A percentile compares a stretch with the other conserved stretches of the same genome.
Evolutionary conservation across 108 stramenopile genomes (phyloP).

Genomic region (Aureococcus anophagefferens): DNA sequence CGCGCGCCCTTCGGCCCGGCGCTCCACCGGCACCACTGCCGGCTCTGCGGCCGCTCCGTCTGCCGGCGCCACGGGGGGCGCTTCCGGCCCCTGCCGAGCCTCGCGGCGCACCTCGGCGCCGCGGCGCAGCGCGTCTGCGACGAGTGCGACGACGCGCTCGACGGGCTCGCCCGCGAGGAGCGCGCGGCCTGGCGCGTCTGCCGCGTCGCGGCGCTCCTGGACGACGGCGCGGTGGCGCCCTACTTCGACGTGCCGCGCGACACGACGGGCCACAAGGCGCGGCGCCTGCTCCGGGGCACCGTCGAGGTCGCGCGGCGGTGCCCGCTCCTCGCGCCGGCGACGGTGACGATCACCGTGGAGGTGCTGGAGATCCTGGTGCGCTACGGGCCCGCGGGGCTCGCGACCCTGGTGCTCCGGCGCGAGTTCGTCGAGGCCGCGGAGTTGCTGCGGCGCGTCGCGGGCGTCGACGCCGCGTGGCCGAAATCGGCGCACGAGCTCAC

Average conservation of each 20-base stretch:
- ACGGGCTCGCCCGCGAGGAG: neutral
- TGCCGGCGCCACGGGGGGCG: neutral
- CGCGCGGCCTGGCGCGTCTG: slow-evolving; percentile 17
- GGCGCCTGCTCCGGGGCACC: slow-evolving; percentile 19
- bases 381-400: slow-evolving; percentile 81
- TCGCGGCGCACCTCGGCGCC: too few relatives aligned
- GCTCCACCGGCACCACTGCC: slow-evolving; percentile 78
- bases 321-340: slow-evolving; percentile 35
- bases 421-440: slow-evolving; percentile 89
- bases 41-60: slow-evolving; percentile 66
- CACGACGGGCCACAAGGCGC: slow-evolving; percentile 24
- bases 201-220: slow-evolving; percentile 14
- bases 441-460: slow-evolving; percentile 61
- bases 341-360: slow-evolving; percentile 76
- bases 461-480: slow-evolving; percentile 74
- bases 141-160: neutral
- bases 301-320: slow-evolving; percentile 20
- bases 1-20: slow-evolving; percentile 64
- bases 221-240: slow-evolving; percentile 11
- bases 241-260: slow-evolving; percentile 30
- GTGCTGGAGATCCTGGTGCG: slow-evolving; percentile 78
- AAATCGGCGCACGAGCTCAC: slow-evolving; percentile 78
- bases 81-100: too few relatives aligned
- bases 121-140: neutral
- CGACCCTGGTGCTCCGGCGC: slow-evolving; percentile 71